A percentile compares a stretch with the other conserved stretches of the same genome.
Conservation (phyloP, 139 green algal species). For the Axilococcus clingmanii region DNA sequence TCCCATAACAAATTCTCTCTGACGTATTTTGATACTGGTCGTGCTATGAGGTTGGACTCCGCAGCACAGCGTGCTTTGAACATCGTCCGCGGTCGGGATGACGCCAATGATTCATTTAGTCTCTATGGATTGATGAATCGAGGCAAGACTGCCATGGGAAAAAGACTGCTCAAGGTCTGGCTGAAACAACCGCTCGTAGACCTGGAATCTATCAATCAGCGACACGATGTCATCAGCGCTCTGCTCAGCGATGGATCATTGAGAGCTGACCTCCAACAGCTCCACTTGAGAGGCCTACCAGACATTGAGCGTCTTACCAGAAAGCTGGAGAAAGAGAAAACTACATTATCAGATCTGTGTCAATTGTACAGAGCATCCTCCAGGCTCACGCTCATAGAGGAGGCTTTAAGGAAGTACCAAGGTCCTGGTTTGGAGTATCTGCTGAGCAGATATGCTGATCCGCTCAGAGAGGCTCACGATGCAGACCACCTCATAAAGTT, state of each 20-base stretch:
- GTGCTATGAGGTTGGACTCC: slow-evolving; percentile 18
- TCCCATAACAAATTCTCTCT: slow-evolving; percentile 54
- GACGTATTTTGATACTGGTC: slow-evolving; percentile 18
- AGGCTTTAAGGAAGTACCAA: slow-evolving; percentile 47
- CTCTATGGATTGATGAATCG: slow-evolving; percentile 85
- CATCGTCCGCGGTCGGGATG: slow-evolving; percentile 57
- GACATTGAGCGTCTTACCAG: slow-evolving; percentile 82
- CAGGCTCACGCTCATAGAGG: slow-evolving; percentile 61
- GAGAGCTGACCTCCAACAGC: slow-evolving; percentile 55
- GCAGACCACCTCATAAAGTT: slow-evolving; percentile 82
- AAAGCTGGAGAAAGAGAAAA: slow-evolving; percentile 67
- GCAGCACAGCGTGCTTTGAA: slow-evolving; percentile 74
- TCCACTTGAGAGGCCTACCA: slow-evolving; percentile 70
- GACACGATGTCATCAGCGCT: slow-evolving; percentile 78
- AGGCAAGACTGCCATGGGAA: slow-evolving; percentile 86
- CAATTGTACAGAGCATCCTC: slow-evolving; percentile 81
- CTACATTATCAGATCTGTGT: slow-evolving; percentile 78
- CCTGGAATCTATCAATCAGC: slow-evolving; percentile 46
- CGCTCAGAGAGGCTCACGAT: slow-evolving; percentile 53
- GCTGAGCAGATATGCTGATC: slow-evolving; percentile 41
- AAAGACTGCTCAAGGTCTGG: slow-evolving; percentile 85
- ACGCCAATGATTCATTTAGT: slow-evolving; percentile 63
- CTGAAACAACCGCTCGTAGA: slow-evolving; percentile 89
- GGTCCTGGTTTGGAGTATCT: slow-evolving; percentile 44
- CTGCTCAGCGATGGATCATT: slow-evolving; percentile 60